Evolutionary conservation across 352 stramenopile genomes (phyloP), one percentile per base, ranked within the genome.

Genomic region (Pythium aquatile): DNA sequence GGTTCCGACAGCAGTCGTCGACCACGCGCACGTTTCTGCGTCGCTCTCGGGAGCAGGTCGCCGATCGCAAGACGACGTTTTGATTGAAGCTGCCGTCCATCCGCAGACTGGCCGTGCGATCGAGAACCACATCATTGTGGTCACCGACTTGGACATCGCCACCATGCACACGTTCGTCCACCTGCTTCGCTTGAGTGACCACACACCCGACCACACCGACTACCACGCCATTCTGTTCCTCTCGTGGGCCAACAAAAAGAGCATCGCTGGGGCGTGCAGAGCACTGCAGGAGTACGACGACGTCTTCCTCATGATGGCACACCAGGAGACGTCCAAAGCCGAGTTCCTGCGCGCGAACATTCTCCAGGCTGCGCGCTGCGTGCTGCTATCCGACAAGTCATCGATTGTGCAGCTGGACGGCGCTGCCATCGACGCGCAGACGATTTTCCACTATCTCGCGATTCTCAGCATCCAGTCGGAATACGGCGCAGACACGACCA

Each of bases 391-490:
- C 0, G 81, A 88, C 65, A 87, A 83, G 55, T 63, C 76, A 1
- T 70, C 78, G 17, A 77, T 88, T 55, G 68, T 79, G 37, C 66
- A 85, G 13, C 55, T 88, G 13, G 81, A 90, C 52, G 81, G 77
- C 33, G 81, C 86, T 42, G 70, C 66, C n/a, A 65, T 90, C 26
- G 77, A 90, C 40, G 76, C 70, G 47, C 74, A 75, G 8, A 87
- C 78, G 10, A 90, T 88, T 37, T 85, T 88, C 52, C 81, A 87
- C 35, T 90, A 87, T 55, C 60, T 90, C 17, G 80, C 77, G 32
- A 74, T 90, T 11, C 53, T 86, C 37, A 79, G 79, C 17, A 88
- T 90, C 57, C 74, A 87, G 65, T 74, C 74, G 7, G 81, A 88
- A 30, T 77, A 74, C 44, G 69, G 74, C 5, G 65, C 75, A 44